Conservation (phyloP, 768 basidiomycete species). For the Russula sp. region DNA sequence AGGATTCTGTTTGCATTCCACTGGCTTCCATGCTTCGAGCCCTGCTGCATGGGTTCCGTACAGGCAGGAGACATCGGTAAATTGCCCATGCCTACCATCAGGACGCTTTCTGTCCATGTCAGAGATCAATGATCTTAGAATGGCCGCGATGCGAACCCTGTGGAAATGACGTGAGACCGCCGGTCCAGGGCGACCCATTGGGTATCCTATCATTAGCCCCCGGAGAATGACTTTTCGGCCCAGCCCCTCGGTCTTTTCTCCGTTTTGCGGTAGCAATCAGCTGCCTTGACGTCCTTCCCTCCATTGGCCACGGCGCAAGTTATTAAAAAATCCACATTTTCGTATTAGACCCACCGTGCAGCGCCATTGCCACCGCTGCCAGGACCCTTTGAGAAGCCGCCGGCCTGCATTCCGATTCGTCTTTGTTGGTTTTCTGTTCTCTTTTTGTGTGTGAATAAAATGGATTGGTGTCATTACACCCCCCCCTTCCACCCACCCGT, state of each 20-base stretch:
- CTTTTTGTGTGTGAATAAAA: no score
- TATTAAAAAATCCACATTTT: no score
- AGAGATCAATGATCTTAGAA: background rate
- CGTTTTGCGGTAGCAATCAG: no score
- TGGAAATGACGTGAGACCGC: no score
- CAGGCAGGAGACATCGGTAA: background rate
- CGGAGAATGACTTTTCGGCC: no score
- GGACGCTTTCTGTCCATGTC: background rate
- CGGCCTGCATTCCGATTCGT: background rate
- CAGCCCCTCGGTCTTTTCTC: no score
- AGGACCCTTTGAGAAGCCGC: background rate
- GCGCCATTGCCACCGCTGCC: background rate
- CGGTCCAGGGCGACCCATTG: no score
- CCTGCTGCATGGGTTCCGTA: background rate
- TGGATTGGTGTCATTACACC: no score
- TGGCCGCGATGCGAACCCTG: no score
- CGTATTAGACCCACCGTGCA: background rate
- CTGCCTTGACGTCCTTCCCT: background rate
- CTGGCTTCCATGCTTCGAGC: background rate
- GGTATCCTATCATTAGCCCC: no score
- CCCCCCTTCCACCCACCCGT: no score
- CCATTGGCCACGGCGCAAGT: background rate
- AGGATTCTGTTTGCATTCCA: background rate
- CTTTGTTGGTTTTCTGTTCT: no score
- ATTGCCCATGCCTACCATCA: background rate